Conservation (phyloP, 306 rosid genomes). For the Prunus armeniaca region DNA sequence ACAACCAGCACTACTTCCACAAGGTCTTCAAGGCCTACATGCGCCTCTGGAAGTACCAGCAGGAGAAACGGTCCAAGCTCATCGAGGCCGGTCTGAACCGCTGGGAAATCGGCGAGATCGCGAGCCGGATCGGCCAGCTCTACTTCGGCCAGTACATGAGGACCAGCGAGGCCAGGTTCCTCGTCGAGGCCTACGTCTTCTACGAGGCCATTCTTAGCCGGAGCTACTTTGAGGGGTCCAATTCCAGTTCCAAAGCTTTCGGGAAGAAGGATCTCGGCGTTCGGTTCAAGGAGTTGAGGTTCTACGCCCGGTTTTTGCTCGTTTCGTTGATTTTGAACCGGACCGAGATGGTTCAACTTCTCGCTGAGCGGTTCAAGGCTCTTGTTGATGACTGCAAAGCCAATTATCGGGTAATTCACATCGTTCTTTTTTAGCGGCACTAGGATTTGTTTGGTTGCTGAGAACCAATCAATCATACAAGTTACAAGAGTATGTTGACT, state of each 20-base stretch:
- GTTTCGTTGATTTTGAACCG: conserved; percentile 83
- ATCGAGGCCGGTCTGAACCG: conserved; percentile 77
- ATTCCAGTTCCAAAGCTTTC: conserved; percentile 40
- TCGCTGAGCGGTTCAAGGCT: conserved; percentile 64
- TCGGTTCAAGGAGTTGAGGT: conserved; percentile 82
- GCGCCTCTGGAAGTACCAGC: conserved; percentile 91
- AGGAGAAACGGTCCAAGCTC: conserved; percentile 71
- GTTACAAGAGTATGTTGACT: background rate
- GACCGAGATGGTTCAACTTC: conserved; percentile 63
- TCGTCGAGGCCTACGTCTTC: conserved; percentile 86
- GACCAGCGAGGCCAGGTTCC: conserved; percentile 79
- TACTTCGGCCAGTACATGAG: conserved; percentile 95
- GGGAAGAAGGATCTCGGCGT: conserved; percentile 79
- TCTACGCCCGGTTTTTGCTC: conserved; percentile 84
- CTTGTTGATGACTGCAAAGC: conserved; percentile 80
- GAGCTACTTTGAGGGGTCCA: conserved; percentile 65
- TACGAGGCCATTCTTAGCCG: conserved; percentile 92
- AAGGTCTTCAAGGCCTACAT: conserved; percentile 92
- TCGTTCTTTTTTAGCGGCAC: background rate
- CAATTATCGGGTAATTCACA: conserved; percentile 57
- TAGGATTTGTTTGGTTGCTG: conserved; percentile 7
- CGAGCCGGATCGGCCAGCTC: conserved; percentile 95
- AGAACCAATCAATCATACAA: background rate
- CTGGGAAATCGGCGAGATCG: conserved; percentile 99
- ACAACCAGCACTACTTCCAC: conserved; percentile 65